A percentile compares a stretch with the other conserved stretches of the same genome.
Evolutionary conservation across 2,329 filamentous ascomycete species (phyloP).

Genomic region (Dactylellina haptotyla): DNA sequence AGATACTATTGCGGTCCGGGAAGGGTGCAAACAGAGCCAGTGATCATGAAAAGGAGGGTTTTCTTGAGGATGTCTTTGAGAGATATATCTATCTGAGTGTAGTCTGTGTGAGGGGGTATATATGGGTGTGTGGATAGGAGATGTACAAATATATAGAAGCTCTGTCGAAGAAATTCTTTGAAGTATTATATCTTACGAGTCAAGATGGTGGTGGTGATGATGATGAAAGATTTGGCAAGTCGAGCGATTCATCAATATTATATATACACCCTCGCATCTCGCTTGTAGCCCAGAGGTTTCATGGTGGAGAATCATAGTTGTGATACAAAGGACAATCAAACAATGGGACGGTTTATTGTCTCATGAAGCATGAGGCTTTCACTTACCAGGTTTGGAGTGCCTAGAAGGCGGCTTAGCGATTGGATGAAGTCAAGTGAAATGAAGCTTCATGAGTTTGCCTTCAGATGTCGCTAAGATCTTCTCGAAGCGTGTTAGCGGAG

Average conservation of each 20-base stretch:
- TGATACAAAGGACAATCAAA: slow-evolving; percentile 3
- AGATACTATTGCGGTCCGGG: slow-evolving; percentile 16
- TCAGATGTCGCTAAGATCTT: slow-evolving; percentile 32
- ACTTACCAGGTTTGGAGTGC: slow-evolving; percentile 45
- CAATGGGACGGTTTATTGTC: slow-evolving; percentile 24
- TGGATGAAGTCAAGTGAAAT: slow-evolving; percentile 44
- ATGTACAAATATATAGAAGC: slow-evolving; percentile 5
- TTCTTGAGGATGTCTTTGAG: slow-evolving; percentile 2
- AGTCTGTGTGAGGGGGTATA: too few relatives aligned
- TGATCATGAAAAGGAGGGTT: slow-evolving; percentile 13
- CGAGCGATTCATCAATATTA: slow-evolving; percentile 16
- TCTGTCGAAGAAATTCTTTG: background rate
- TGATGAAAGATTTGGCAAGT: slow-evolving; percentile 18
- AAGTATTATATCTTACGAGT: background rate
- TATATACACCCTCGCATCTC: slow-evolving; percentile 31
- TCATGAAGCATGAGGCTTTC: slow-evolving; percentile 51
- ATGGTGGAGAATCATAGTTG: background rate
- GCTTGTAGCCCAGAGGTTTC: background rate
- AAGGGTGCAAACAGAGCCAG: slow-evolving; percentile 8
- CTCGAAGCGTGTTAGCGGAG: slow-evolving; percentile 42
- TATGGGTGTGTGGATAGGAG: background rate
- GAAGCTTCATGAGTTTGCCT: slow-evolving; percentile 22
- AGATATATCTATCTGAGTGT: too few relatives aligned
- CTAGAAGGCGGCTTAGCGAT: slow-evolving; percentile 49
- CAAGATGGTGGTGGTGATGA: background rate